These are phyloP conservation scores for Phoma sp. DNA, from an alignment of 2,329 filamentous ascomycete species.

Conservation along the genomic window DNA sequence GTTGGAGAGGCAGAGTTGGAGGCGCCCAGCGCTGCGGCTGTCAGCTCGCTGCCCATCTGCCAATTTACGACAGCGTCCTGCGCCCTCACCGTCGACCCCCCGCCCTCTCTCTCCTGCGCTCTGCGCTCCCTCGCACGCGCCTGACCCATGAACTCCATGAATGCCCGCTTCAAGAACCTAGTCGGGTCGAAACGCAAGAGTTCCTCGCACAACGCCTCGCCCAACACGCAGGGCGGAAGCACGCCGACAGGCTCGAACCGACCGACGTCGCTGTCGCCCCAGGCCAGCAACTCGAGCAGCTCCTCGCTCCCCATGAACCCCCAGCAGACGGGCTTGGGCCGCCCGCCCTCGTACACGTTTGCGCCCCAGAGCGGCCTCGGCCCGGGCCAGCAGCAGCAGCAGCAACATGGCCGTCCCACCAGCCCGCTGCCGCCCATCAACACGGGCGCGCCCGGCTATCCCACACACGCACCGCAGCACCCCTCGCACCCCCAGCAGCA, in stretches of 20 bases:
- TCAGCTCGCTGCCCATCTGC: too few relatives aligned
- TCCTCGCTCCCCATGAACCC: conserved; percentile 60
- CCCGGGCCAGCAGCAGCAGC: conserved; percentile 37
- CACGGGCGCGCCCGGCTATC: conserved; percentile 56
- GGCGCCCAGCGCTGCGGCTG: conserved; percentile 27
- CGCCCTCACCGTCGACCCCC: conserved; percentile 21
- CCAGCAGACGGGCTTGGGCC: conserved; percentile 59
- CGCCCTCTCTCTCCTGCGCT: conserved; percentile 24
- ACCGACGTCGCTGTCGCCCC: conserved; percentile 49
- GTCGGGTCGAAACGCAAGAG: conserved; percentile 80
- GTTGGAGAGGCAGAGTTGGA: not conserved
- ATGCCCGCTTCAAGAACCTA: conserved; percentile 78
- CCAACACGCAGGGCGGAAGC: conserved; percentile 40
- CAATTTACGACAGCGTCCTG: too few relatives aligned
- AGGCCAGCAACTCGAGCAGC: conserved; percentile 48
- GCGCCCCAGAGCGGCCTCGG: conserved; percentile 49
- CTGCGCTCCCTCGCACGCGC: conserved; percentile 25
- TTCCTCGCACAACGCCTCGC: conserved; percentile 60
- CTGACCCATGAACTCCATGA: conserved; percentile 75
- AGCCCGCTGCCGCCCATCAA: conserved; percentile 65
- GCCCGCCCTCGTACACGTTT: conserved; percentile 70
- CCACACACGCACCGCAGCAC: conserved; percentile 46
- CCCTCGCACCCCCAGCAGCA: too few relatives aligned
- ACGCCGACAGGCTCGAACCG: conserved; percentile 48
- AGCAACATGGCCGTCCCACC: conserved; percentile 54